Conservation (phyloP, 2,329 filamentous ascomycete species). For the Exophiala mesophila region DNA sequence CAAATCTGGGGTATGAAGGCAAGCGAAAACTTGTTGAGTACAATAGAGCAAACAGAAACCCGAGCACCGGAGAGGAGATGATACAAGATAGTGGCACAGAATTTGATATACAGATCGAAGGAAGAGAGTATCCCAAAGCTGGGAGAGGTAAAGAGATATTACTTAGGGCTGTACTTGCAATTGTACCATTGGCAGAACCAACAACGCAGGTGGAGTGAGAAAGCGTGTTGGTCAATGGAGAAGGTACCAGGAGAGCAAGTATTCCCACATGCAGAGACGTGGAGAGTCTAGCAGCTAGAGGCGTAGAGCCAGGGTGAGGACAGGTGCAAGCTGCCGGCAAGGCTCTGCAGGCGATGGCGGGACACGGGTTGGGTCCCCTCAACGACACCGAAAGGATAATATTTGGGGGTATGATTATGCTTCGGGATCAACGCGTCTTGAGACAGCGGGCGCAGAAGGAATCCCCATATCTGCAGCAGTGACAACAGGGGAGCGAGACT, state of each 20-base stretch:
- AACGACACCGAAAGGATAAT: slow-evolving; percentile 8
- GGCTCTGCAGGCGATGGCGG: slow-evolving; percentile 18
- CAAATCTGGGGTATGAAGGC: too few relatives aligned
- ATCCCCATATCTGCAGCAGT: slow-evolving; percentile 15
- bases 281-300: too few relatives aligned
- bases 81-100: not conserved
- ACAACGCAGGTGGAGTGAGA: not conserved
- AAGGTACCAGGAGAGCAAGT: not conserved
- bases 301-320: slow-evolving; percentile 7
- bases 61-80: not conserved
- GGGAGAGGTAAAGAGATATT: not conserved
- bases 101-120: not conserved
- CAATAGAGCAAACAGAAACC: too few relatives aligned
- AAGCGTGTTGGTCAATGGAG: not conserved
- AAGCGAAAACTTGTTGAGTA: too few relatives aligned
- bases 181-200: not conserved
- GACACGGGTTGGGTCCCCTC: slow-evolving; percentile 11
- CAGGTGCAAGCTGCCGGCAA: slow-evolving; percentile 19
- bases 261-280: too few relatives aligned
- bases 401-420: slow-evolving; percentile 10
- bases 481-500: slow-evolving; percentile 7
- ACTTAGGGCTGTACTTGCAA: not conserved
- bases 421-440: slow-evolving; percentile 19
- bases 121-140: not conserved
- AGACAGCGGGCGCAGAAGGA: slow-evolving; percentile 15